Evolutionary conservation across 2,329 filamentous ascomycete genomes (phyloP).

Genomic region (Colletotrichum sp.): DNA sequence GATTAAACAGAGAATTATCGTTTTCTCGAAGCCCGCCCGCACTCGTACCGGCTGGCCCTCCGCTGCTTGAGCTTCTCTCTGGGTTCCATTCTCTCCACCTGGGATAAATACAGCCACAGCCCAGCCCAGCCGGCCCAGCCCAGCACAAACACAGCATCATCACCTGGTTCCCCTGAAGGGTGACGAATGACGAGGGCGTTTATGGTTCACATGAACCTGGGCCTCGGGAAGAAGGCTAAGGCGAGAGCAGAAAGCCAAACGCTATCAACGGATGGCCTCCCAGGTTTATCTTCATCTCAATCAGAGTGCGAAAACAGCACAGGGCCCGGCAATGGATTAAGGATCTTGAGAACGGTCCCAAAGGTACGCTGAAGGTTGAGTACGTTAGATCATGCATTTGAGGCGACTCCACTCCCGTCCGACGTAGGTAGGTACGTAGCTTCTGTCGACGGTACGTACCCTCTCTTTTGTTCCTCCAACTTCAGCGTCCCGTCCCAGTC

Average conservation of each 20-base stretch:
- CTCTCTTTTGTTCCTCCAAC: background rate
- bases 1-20: conserved; percentile 17
- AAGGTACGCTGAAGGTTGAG: conserved; percentile 19
- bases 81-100: background rate
- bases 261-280: background rate
- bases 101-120: background rate
- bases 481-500: conserved; percentile 6
- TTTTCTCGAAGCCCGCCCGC: conserved; percentile 17
- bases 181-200: background rate
- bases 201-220: background rate
- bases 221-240: background rate
- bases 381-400: conserved; percentile 19
- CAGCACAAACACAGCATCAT: background rate
- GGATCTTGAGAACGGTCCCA: conserved; percentile 10
- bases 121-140: background rate
- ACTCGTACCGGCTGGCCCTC: background rate
- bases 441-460: conserved; percentile 3
- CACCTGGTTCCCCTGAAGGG: background rate
- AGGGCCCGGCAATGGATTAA: background rate
- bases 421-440: background rate
- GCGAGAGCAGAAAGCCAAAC: background rate
- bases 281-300: background rate
- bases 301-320: background rate
- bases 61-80: background rate
- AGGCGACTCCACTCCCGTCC: conserved; percentile 14